These are phyloP conservation scores for Melanomma pulvis-pyrius DNA, from an alignment of 495 filamentous ascomycete species.

Conservation along the genomic window DNA sequence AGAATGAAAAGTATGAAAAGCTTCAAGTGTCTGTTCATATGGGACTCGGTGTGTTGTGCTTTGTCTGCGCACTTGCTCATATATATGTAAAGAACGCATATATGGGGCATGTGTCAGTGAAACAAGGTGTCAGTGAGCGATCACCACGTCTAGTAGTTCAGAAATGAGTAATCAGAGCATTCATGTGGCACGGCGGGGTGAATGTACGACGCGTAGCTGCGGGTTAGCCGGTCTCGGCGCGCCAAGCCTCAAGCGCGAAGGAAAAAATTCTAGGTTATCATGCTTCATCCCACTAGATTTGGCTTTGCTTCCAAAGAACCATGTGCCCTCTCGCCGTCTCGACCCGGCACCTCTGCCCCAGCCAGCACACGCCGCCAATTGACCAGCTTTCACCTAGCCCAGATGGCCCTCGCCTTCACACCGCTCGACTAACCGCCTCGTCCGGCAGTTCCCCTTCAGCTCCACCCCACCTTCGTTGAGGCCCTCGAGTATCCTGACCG, in stretches of 20 bases:
- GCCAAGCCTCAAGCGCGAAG: not conserved
- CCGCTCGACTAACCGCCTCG: constrained; percentile 6
- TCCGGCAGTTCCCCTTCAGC: not conserved
- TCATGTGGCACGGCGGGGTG: no score
- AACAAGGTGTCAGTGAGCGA: no score
- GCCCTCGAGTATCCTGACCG: not conserved
- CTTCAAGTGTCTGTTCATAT: no score
- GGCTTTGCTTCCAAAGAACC: constrained; percentile 18
- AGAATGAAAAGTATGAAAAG: not conserved
- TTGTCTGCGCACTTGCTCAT: no score
- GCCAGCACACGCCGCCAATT: constrained; percentile 4
- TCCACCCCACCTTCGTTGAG: constrained; percentile 5
- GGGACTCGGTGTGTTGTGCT: no score
- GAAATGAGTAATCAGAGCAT: no score
- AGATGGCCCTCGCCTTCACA: constrained; percentile 5
- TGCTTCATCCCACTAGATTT: not conserved
- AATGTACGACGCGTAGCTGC: no score
- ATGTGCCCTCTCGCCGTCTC: constrained; percentile 3
- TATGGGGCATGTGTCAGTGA: no score
- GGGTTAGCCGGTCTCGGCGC: not conserved
- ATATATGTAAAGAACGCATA: no score
- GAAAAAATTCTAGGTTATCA: constrained; percentile 7
- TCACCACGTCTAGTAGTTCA: no score
- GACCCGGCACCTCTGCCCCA: constrained; percentile 6
- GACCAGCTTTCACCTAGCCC: constrained; percentile 3